Evolutionary conservation across 2,329 filamentous ascomycete genomes (phyloP).

Genomic region (Apiospora arundinis): DNA sequence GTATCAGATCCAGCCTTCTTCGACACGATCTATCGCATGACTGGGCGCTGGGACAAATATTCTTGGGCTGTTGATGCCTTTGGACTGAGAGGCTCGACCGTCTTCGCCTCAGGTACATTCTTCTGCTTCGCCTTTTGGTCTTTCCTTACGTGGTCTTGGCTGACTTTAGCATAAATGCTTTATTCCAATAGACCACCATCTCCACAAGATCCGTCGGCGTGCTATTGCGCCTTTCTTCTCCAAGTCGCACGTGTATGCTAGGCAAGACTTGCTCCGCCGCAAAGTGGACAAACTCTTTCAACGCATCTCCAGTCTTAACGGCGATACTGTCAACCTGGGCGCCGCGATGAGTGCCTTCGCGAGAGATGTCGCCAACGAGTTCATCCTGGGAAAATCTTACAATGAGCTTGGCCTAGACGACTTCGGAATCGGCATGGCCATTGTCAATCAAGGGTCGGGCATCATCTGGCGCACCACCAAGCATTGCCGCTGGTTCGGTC

Average conservation of each 20-base stretch:
- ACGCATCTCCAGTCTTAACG: not conserved
- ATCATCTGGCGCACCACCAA: conserved; percentile 26
- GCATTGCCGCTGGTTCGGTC: conserved; percentile 30
- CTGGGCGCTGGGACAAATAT: conserved; percentile 39
- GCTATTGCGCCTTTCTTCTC: conserved; percentile 43
- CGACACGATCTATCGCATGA: conserved; percentile 45
- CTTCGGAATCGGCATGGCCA: not conserved
- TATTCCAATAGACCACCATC: conserved; percentile 34
- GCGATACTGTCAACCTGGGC: conserved; percentile 3
- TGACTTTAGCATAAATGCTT: not conserved
- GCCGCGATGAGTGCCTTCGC: conserved; percentile 14
- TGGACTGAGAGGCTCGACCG: not conserved
- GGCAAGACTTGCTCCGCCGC: conserved; percentile 24
- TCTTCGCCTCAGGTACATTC: conserved; percentile 14
- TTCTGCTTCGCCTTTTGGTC: too few relatives aligned
- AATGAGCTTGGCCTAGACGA: conserved; percentile 6
- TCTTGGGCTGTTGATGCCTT: not conserved
- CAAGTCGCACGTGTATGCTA: conserved; percentile 35
- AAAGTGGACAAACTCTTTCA: conserved; percentile 27
- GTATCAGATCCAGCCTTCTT: conserved; percentile 39
- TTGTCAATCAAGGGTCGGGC: not conserved
- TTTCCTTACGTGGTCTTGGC: too few relatives aligned
- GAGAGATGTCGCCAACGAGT: conserved; percentile 10
- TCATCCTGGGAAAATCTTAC: conserved; percentile 19
- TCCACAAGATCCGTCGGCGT: conserved; percentile 41